Evolutionary conservation across 1,284 basidiomycete species (phyloP), one percentile per base, ranked within the genome.

Genomic region (Puccinia coronata): DNA sequence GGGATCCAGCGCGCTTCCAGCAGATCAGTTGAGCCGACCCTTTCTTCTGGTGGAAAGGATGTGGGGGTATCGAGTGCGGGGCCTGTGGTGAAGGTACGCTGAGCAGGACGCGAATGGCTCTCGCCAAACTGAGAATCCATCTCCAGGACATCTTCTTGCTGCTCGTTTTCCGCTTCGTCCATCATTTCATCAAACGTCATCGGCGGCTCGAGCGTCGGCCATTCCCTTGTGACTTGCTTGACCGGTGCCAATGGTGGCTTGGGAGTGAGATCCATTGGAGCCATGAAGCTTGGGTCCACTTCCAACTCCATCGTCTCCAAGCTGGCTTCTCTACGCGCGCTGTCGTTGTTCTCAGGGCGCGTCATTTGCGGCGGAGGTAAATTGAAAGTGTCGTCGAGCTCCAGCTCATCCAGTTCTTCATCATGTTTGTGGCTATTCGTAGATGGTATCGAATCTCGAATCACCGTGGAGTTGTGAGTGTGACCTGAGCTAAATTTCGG

Each of bases 141-240:
- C 28, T 70, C 67, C 14, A 57, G 16, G 28, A 57, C 9, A 25
- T 53, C 51, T 31, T 31, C 51, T 18, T 57, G 25, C 25, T 57
- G 12, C n/a, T n/a, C n/a, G 36, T 73, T 73, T 36, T 55, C 71
- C 28, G 71, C 71, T 41, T 73, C 71, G n/a, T 53, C 51, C 34
- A 73, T 73, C 51, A 73, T 55, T 14, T 51, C 53, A 57, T 73
- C 71, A 18, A 73, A 36, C 20, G 49, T 55, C 14, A 47, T 12
- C 25, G 67, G 67, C 41, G 67, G 31, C 16, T 70, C 67, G 16
- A 49, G 34, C 14, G n/a, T 47, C 14, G 67, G n/a, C 2, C 25
- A 16, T 49, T 51, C 67, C 5, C 25, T 70, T 70, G 41, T 70
- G 61, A 63, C 41, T 12, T 36, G 61, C 43, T 47, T 16, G 8